These are phyloP conservation scores for Plantago ovata DNA, from an alignment of 257 asterid genomes.

Conservation along the genomic window DNA sequence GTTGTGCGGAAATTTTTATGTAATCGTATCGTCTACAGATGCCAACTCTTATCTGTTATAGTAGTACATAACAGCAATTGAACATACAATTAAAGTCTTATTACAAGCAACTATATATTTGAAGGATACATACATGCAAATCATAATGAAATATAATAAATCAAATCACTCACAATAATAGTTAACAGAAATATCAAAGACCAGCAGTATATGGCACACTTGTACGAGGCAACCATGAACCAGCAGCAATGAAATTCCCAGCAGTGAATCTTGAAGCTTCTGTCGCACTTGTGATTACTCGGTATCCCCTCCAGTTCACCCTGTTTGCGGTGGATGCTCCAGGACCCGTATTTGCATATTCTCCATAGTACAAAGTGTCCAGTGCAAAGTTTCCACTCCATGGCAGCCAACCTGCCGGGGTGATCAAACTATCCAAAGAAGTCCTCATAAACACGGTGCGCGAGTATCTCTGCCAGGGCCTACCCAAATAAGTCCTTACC, in stretches of 20 bases:
- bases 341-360: constrained; percentile 76
- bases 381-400: constrained; percentile 86
- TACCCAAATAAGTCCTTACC: constrained; percentile 69
- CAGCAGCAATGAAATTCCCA: constrained; percentile 62
- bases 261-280: constrained; percentile 64
- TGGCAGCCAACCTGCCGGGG: constrained; percentile 80
- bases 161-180: background rate
- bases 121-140: too few relatives aligned
- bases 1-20: too few relatives aligned
- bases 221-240: constrained; percentile 70
- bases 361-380: constrained; percentile 68
- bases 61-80: too few relatives aligned
- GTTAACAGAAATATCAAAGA: constrained; percentile 22
- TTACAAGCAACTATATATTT: too few relatives aligned
- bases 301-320: constrained; percentile 82
- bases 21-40: too few relatives aligned
- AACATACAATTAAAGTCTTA: background rate
- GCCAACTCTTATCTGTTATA: too few relatives aligned
- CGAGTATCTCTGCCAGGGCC: constrained; percentile 83
- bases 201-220: constrained; percentile 71
- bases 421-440: constrained; percentile 45
- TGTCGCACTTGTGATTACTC: constrained; percentile 54
- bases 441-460: constrained; percentile 70
- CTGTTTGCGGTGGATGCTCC: constrained; percentile 66
- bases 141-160: too few relatives aligned